phyloP scores from a whole-genome alignment of 108 stramenopile genomes.

The Nitzschia sp. region DNA sequence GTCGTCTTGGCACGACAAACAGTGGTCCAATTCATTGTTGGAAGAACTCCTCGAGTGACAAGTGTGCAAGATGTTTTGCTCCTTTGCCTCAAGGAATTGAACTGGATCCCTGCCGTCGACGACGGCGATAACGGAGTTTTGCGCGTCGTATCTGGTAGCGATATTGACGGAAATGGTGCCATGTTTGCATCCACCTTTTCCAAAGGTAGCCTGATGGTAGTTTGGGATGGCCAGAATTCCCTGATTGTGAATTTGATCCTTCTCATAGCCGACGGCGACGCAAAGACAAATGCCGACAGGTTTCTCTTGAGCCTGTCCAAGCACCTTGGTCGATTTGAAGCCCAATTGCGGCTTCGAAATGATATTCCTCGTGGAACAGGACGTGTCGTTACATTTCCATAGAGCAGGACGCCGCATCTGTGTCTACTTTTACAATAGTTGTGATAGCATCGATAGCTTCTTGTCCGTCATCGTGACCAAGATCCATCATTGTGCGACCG shows the following conservation, averaged over 20 bases:
- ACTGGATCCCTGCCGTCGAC: constrained; percentile 17
- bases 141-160: constrained; percentile 1
- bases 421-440: no score
- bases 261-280: constrained; percentile 1
- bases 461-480: no score
- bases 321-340: no score
- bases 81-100: no score
- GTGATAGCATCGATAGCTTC: no score
- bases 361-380: constrained; percentile 56
- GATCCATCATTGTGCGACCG: no score
- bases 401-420: no score
- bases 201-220: constrained; percentile 19
- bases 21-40: constrained; percentile 51
- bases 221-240: constrained; percentile 45
- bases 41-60: neutral
- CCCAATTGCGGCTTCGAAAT: constrained; percentile 39
- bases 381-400: constrained; percentile 49
- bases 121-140: neutral
- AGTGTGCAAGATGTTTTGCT: no score
- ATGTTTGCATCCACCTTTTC: constrained; percentile 8
- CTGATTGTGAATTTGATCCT: constrained; percentile 46
- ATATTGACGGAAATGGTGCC: constrained; percentile 9
- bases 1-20: constrained; percentile 64
- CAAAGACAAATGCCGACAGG: neutral
- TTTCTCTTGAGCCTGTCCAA: neutral